Evolutionary conservation across 495 filamentous ascomycete genomes (phyloP), one percentile per base, ranked within the genome.

Genomic region (Chaetomidium leptoderma): DNA sequence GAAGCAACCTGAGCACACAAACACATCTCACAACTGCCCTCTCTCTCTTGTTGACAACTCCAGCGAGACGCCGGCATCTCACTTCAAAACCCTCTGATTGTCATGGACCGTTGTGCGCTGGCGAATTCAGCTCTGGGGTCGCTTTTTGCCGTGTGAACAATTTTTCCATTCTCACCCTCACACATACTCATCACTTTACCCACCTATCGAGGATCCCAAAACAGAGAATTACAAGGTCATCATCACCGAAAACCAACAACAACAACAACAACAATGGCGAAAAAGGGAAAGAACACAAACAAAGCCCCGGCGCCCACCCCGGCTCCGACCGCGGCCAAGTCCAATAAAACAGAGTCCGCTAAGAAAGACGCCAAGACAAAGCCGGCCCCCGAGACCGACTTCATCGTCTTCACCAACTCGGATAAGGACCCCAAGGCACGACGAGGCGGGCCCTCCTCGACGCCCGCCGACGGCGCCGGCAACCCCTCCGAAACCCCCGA

Each of bases 391-490:
- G 84, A 86, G 49, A 79, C 79, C 55, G 84, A 84, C 70, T 84
- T 81, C 65, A 86, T 88, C 60, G 78, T 87, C 56, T 88, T 88
- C 62, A 80, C 81, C 32, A 83, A 86, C 65, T 80, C 78, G 14
- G 77, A 77, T 53, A 86, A 86, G 59, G 76, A 81, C 14, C 66
- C 76, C 23, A 80, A 82, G 48, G 59, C 65, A 14, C 80, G 77
- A 63, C 78, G 76, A 48, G 66, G 81, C 47, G 76, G 76, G 17
- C 40, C 40, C 21, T 23, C 17, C n/a, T n/a, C n/a, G n/a, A n/a
- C n/a, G n/a, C n/a, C n/a, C n/a, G n/a, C n/a, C n/a, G n/a, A n/a
- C 43, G 77, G 79, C 55, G 70, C 56, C 0, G 55, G 40, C 19
- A 43, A 43, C 53, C 17, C 61, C 43, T 46, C 73, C 40, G 72